These are phyloP conservation scores for Cicer judaicum DNA, from an alignment of 306 rosid species.

Conservation along the genomic window DNA sequence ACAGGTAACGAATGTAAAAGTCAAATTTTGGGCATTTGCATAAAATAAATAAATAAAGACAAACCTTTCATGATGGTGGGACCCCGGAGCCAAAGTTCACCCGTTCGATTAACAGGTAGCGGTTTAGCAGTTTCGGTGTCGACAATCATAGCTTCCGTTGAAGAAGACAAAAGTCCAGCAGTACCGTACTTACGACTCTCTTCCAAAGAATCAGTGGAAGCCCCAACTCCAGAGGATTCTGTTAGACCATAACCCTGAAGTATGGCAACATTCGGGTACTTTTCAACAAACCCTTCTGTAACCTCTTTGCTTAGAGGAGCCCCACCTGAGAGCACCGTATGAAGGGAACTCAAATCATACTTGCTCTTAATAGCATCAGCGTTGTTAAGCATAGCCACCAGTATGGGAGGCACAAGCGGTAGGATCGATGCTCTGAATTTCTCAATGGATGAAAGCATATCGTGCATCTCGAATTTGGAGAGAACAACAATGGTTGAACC, in stretches of 20 bases:
- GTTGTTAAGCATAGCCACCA: constrained; percentile 71
- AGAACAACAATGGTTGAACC: constrained; percentile 78
- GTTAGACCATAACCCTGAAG: constrained; percentile 91
- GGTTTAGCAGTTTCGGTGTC: constrained; percentile 58
- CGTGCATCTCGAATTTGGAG: constrained; percentile 81
- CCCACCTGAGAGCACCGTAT: constrained; percentile 68
- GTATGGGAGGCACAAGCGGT: constrained; percentile 88
- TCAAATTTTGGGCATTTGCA: too few relatives aligned
- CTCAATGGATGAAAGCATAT: constrained; percentile 67
- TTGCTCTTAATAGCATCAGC: constrained; percentile 65
- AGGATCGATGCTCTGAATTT: constrained; percentile 61
- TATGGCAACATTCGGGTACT: constrained; percentile 61
- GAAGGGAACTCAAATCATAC: constrained; percentile 71
- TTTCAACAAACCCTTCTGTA: constrained; percentile 75
- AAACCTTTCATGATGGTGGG: constrained; percentile 85
- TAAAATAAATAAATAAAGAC: background rate
- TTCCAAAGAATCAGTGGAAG: constrained; percentile 79
- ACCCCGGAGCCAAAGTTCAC: constrained; percentile 95
- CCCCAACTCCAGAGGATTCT: constrained; percentile 81
- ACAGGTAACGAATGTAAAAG: background rate
- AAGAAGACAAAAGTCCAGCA: constrained; percentile 76
- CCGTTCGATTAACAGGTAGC: constrained; percentile 61
- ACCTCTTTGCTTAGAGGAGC: constrained; percentile 93
- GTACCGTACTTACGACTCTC: constrained; percentile 91
- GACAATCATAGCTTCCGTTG: constrained; percentile 72